Evolutionary conservation across 2,329 filamentous ascomycete species (phyloP).

Genomic region (Monosporascus sp.): DNA sequence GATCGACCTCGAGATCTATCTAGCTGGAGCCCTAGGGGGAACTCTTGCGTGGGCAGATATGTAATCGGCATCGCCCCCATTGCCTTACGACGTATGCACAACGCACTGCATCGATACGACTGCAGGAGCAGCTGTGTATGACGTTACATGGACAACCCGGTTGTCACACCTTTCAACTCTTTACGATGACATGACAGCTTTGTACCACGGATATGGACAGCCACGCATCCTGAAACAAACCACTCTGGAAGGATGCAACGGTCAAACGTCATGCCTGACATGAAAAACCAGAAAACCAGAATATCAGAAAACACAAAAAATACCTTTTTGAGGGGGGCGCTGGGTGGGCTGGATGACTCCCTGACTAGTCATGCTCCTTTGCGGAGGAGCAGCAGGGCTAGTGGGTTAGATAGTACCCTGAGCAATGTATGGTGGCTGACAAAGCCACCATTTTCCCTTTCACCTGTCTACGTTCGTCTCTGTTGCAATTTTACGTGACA

Average conservation of each 20-base stretch:
- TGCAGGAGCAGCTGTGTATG: slow-evolving; percentile 22
- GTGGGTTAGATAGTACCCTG: slow-evolving; percentile 25
- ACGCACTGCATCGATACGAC: slow-evolving; percentile 28
- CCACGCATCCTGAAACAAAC: not conserved
- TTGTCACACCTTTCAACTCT: not conserved
- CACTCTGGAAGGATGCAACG: not conserved
- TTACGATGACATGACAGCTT: not conserved
- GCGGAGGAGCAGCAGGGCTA: slow-evolving; percentile 6
- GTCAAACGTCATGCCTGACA: not conserved
- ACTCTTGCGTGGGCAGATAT: not conserved
- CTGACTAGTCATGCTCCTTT: slow-evolving; percentile 14
- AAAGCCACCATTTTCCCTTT: slow-evolving; percentile 19
- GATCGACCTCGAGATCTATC: not conserved
- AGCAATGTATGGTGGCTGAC: slow-evolving; percentile 18
- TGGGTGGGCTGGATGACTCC: slow-evolving; percentile 20
- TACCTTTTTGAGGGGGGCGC: slow-evolving; percentile 17
- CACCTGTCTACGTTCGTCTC: not conserved
- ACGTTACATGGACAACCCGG: slow-evolving; percentile 1
- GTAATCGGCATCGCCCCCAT: slow-evolving; percentile 4
- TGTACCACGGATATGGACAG: not conserved
- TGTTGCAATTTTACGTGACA: not conserved
- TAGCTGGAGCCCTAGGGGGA: not conserved
- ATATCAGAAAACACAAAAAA: slow-evolving; percentile 17
- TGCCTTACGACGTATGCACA: slow-evolving; percentile 10
- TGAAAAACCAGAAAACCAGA: slow-evolving; percentile 7